Evolutionary conservation across 768 basidiomycete genomes (phyloP).

Genomic region (Rubroboletus pulcherrimus): DNA sequence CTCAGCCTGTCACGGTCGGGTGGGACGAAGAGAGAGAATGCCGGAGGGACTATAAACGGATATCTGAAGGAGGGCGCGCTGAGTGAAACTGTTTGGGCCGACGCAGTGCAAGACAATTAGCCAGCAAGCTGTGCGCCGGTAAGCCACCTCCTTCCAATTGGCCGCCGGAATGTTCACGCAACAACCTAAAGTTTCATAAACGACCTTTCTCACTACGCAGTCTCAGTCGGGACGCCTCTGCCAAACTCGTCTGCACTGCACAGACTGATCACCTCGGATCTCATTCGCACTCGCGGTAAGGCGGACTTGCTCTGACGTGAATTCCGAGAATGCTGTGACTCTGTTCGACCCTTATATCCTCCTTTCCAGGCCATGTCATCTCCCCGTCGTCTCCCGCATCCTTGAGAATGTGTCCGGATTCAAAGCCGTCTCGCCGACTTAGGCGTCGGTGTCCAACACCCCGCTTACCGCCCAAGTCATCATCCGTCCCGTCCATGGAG

Average conservation of each 20-base stretch:
- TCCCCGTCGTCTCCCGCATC: slow-evolving; percentile 12
- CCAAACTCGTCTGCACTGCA: slow-evolving; percentile 33
- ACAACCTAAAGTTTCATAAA: slow-evolving; percentile 34
- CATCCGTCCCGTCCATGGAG: slow-evolving; percentile 13
- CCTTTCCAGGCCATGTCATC: slow-evolving; percentile 12
- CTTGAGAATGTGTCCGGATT: slow-evolving; percentile 23
- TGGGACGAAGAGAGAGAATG: background rate
- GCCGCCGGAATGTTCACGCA: slow-evolving; percentile 12
- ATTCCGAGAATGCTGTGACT: slow-evolving; percentile 31
- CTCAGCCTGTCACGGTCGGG: background rate
- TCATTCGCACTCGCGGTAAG: slow-evolving; percentile 19
- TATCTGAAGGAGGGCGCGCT: slow-evolving; percentile 20
- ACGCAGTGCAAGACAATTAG: slow-evolving; percentile 10
- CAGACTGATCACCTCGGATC: slow-evolving; percentile 32
- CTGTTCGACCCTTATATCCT: slow-evolving; percentile 29
- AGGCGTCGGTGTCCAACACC: slow-evolving; percentile 15
- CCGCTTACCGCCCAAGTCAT: background rate
- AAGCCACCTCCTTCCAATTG: slow-evolving; percentile 16
- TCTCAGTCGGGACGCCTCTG: slow-evolving; percentile 30
- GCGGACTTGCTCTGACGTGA: slow-evolving; percentile 32
- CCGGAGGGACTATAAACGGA: slow-evolving; percentile 20
- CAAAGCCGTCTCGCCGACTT: slow-evolving; percentile 22
- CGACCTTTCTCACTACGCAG: slow-evolving; percentile 22
- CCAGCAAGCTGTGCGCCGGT: slow-evolving; percentile 16
- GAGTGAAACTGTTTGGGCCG: background rate